Conservation (phyloP, 768 basidiomycete species). For the Phylloporus sp. region DNA sequence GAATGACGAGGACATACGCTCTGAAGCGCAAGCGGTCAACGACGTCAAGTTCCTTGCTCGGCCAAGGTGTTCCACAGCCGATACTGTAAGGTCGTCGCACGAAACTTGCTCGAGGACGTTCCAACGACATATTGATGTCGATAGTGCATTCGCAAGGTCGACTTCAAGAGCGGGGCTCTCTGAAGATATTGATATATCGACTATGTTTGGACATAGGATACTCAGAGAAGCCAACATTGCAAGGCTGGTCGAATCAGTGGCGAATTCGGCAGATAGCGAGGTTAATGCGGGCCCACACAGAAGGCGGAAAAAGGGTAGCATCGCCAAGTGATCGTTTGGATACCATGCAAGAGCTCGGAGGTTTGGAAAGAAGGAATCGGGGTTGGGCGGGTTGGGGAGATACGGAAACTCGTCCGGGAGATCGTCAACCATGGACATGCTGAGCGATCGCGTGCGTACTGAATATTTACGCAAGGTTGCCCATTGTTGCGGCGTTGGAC, state of each 20-base stretch:
- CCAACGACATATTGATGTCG: conserved; percentile 19
- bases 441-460: conserved; percentile 15
- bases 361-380: conserved; percentile 20
- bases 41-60: conserved; percentile 12
- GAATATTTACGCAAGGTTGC: conserved; percentile 19
- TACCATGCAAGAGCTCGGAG: conserved; percentile 22
- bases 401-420: conserved; percentile 8
- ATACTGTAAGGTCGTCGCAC: conserved; percentile 19
- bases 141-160: conserved; percentile 12
- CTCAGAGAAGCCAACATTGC: conserved; percentile 11
- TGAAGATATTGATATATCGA: conserved; percentile 14
- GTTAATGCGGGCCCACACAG: conserved; percentile 22
- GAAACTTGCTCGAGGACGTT: conserved; percentile 14
- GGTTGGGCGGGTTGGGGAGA: conserved; percentile 13
- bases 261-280: conserved; percentile 18
- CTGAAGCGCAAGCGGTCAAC: conserved; percentile 12
- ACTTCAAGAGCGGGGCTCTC: conserved; percentile 5
- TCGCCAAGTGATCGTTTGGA: conserved; percentile 15
- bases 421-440: conserved; percentile 21
- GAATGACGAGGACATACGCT: conserved; percentile 8
- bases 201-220: conserved; percentile 16
- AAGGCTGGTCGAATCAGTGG: conserved; percentile 14
- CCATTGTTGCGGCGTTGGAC: conserved; percentile 12
- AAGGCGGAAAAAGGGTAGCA: conserved; percentile 21
- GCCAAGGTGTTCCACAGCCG: conserved; percentile 19